phyloP scores from a whole-genome alignment of 805 yeast species.

The Yarrowia yakushimensis region DNA sequence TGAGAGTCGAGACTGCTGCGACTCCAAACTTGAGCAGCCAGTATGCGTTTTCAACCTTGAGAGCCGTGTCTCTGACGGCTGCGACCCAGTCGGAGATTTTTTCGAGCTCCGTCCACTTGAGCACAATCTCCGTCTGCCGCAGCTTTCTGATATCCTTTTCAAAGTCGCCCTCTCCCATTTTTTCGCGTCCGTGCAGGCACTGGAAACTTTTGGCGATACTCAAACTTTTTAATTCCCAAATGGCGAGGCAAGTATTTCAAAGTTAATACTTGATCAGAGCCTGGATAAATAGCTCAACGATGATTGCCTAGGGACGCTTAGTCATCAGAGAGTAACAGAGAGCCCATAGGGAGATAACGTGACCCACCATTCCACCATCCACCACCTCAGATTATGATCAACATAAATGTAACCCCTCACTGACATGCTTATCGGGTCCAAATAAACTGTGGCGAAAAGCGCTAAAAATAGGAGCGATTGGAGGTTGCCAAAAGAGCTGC shows the following conservation, averaged over 20 bases:
- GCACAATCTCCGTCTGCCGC: neutral
- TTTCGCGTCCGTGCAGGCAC: neutral
- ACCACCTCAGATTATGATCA: too few relatives aligned
- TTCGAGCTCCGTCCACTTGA: slow-evolving; percentile 12
- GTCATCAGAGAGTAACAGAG: too few relatives aligned
- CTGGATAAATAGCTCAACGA: too few relatives aligned
- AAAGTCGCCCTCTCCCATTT: slow-evolving; percentile 17
- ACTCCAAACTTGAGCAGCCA: slow-evolving; percentile 23
- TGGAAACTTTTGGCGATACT: neutral
- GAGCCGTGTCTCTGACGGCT: slow-evolving; percentile 4
- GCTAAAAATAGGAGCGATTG: neutral
- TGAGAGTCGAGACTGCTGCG: neutral
- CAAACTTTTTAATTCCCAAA: too few relatives aligned
- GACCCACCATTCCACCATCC: too few relatives aligned
- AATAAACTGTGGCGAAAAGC: neutral
- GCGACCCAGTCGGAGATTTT: slow-evolving; percentile 14
- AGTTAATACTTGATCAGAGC: too few relatives aligned
- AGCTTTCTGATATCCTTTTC: slow-evolving; percentile 16
- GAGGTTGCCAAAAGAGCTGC: neutral
- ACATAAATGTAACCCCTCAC: too few relatives aligned
- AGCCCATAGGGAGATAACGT: too few relatives aligned
- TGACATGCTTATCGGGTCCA: neutral
- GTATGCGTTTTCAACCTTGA: slow-evolving; percentile 11
- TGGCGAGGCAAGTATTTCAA: too few relatives aligned
- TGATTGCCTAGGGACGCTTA: too few relatives aligned